These are phyloP conservation scores for Dipteronia dyeriana DNA, from an alignment of 345 rosid genomes.

Conservation along the genomic window DNA sequence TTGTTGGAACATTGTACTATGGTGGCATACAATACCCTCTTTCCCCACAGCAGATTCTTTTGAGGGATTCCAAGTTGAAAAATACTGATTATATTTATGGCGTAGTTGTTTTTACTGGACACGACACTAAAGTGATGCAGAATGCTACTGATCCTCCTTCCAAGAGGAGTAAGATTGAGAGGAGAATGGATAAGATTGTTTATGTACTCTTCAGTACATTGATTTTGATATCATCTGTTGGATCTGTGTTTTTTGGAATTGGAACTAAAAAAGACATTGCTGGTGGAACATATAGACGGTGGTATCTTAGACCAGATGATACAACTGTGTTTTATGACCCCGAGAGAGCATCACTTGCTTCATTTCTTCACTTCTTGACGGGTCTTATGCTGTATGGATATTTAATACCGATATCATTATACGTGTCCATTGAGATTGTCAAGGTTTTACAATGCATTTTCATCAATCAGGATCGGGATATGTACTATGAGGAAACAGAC, in stretches of 20 bases:
- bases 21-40: slow-evolving; percentile 46
- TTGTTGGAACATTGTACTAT: slow-evolving; percentile 67
- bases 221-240: slow-evolving; percentile 61
- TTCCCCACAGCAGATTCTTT: slow-evolving; percentile 71
- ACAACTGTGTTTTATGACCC: slow-evolving; percentile 67
- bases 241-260: slow-evolving; percentile 69
- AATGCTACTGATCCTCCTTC: slow-evolving; percentile 85
- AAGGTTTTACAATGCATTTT: slow-evolving; percentile 89
- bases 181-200: slow-evolving; percentile 83
- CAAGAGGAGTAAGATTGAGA: slow-evolving; percentile 89
- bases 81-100: slow-evolving; percentile 71
- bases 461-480: slow-evolving; percentile 75
- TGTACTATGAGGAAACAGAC: slow-evolving; percentile 69
- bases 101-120: slow-evolving; percentile 86
- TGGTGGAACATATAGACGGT: slow-evolving; percentile 50
- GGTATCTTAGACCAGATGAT: slow-evolving; percentile 82
- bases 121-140: slow-evolving; percentile 95
- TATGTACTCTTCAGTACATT: slow-evolving; percentile 77
- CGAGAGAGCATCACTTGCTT: slow-evolving; percentile 48
- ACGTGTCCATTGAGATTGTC: slow-evolving; percentile 81
- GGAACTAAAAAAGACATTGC: slow-evolving; percentile 53
- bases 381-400: slow-evolving; percentile 92
- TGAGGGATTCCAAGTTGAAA: slow-evolving; percentile 83
- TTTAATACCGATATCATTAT: slow-evolving; percentile 87
- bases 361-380: slow-evolving; percentile 82